Conservation (phyloP, 1,284 basidiomycete species). For the Pascua sp. region DNA sequence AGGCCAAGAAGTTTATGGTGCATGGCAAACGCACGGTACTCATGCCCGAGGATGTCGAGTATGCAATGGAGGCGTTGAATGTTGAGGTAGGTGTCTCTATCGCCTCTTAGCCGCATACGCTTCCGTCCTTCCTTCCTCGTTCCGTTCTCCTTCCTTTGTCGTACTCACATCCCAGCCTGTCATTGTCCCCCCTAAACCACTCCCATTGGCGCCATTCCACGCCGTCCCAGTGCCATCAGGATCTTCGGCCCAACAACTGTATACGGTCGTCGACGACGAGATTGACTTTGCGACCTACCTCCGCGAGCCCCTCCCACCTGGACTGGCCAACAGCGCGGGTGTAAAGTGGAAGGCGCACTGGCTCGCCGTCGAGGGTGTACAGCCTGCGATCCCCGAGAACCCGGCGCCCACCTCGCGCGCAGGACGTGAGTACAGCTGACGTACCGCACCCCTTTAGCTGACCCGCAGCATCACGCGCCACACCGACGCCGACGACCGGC, state of each 20-base stretch:
- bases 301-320: conserved; percentile 50
- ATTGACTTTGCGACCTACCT: conserved; percentile 91
- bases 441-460: background rate
- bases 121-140: background rate
- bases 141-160: background rate
- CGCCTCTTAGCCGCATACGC: no score
- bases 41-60: conserved; percentile 85
- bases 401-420: conserved; percentile 58
- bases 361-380: conserved; percentile 96
- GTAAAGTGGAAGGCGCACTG: conserved; percentile 70
- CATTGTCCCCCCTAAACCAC: conserved; percentile 43
- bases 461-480: conserved; percentile 28
- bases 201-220: conserved; percentile 64
- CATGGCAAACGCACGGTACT: conserved; percentile 84
- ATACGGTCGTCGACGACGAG: conserved; percentile 87
- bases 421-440: conserved; percentile 27
- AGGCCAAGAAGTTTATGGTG: conserved; percentile 94
- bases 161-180: conserved; percentile 31
- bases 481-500: conserved; percentile 27
- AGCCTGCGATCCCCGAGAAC: conserved; percentile 94
- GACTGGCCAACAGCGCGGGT: conserved; percentile 38
- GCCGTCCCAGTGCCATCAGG: conserved; percentile 31
- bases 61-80: conserved; percentile 87
- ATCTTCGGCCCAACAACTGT: conserved; percentile 62
- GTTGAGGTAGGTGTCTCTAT: conserved; percentile 62